Percentiles rank a stretch among this genome's conserved stretches.
These are phyloP conservation scores for Myriangium duriaei DNA, from an alignment of 2,329 filamentous ascomycete species.

Conservation along the genomic window DNA sequence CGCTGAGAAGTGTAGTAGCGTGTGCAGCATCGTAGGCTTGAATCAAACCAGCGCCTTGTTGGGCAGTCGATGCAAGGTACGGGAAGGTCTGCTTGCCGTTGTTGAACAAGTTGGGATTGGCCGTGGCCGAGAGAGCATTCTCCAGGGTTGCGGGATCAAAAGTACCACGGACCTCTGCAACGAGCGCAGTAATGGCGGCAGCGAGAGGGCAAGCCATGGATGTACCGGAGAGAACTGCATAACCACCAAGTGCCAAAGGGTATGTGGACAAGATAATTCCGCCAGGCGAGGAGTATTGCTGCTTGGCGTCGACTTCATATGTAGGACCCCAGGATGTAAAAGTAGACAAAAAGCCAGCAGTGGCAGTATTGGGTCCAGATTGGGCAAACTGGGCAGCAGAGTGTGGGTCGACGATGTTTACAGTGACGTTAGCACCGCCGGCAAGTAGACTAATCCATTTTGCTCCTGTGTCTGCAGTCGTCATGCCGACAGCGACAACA, in stretches of 20 bases:
- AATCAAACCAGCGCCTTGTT: slow-evolving; percentile 49
- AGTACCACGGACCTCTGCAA: slow-evolving; percentile 20
- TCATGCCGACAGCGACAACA: slow-evolving; percentile 16
- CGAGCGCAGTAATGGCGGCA: slow-evolving; percentile 33
- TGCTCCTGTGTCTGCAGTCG: slow-evolving; percentile 16
- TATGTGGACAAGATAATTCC: slow-evolving; percentile 48
- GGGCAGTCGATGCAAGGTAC: slow-evolving; percentile 37
- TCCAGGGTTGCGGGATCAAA: slow-evolving; percentile 18
- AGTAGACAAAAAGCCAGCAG: slow-evolving; percentile 40
- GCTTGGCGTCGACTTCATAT: slow-evolving; percentile 46
- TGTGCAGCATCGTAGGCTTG: slow-evolving; percentile 48
- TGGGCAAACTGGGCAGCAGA: slow-evolving; percentile 11
- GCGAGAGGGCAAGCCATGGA: slow-evolving; percentile 49
- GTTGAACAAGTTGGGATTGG: slow-evolving; percentile 19
- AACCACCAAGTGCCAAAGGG: slow-evolving; percentile 31
- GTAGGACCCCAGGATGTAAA: slow-evolving; percentile 51
- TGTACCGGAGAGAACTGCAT: slow-evolving; percentile 42
- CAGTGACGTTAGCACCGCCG: slow-evolving; percentile 12
- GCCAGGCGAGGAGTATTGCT: slow-evolving; percentile 44
- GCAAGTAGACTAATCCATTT: slow-evolving; percentile 14
- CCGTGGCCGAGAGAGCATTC: slow-evolving; percentile 16
- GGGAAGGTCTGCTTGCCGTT: slow-evolving; percentile 17
- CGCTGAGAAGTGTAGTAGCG: slow-evolving; percentile 40
- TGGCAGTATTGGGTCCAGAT: slow-evolving; percentile 14
- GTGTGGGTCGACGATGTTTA: slow-evolving; percentile 17